Conservation (phyloP, 768 basidiomycete genomes). For the Cystofilobasidium bisporidii region DNA sequence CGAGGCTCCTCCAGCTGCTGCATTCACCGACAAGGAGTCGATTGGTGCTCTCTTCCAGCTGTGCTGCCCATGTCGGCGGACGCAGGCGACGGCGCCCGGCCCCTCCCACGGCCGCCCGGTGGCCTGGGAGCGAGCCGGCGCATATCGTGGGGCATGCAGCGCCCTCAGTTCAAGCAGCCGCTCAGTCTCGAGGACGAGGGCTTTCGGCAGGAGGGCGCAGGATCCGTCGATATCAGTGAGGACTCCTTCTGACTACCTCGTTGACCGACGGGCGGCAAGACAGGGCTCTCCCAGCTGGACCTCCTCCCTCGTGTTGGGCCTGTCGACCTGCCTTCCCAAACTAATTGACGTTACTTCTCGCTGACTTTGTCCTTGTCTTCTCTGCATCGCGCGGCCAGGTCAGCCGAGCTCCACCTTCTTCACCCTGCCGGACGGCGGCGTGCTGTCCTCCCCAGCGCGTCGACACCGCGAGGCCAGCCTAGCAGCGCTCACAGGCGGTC, state of each 20-base stretch:
- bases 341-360: too few relatives aligned
- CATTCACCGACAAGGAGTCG: too few relatives aligned
- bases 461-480: constrained; percentile 2
- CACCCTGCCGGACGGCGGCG: not conserved
- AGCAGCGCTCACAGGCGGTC: not conserved
- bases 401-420: too few relatives aligned
- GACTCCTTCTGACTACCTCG: too few relatives aligned
- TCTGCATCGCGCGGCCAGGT: too few relatives aligned
- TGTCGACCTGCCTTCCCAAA: too few relatives aligned
- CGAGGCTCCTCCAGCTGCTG: too few relatives aligned
- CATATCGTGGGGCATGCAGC: not conserved
- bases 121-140: not conserved
- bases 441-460: not conserved
- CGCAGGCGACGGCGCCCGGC: not conserved
- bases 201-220: not conserved
- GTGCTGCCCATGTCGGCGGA: not conserved
- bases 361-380: too few relatives aligned
- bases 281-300: too few relatives aligned
- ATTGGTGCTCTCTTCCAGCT: too few relatives aligned
- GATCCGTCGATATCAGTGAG: not conserved
- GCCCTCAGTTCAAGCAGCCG: not conserved
- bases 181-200: not conserved
- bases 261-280: too few relatives aligned
- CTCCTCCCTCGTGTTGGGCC: too few relatives aligned
- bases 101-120: not conserved